Evolutionary conservation across 1,284 basidiomycete species (phyloP).

Genomic region (Fistulina hepatica): DNA sequence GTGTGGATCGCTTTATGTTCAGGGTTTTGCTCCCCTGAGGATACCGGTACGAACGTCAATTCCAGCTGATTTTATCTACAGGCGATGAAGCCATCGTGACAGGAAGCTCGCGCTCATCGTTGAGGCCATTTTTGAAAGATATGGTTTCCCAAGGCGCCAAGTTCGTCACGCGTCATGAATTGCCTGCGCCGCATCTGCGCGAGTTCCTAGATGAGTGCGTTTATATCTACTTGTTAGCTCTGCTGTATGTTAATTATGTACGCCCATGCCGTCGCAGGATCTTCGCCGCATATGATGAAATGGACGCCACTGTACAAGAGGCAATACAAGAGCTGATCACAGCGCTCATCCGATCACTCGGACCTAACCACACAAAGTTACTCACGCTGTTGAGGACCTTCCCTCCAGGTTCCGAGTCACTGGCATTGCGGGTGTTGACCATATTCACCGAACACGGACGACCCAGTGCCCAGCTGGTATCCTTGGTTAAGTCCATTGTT

Average conservation of each 20-base stretch:
- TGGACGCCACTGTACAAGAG: constrained; percentile 75
- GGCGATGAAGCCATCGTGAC: no score
- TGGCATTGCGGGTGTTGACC: constrained; percentile 81
- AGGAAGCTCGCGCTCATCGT: no score
- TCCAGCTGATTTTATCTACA: no score
- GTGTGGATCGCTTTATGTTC: no score
- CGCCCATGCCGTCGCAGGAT: constrained; percentile 57
- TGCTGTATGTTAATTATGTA: no score
- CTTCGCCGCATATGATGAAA: constrained; percentile 77
- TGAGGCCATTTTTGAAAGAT: no score
- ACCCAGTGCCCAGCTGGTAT: constrained; percentile 69
- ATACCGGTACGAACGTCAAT: no score
- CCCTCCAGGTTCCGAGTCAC: constrained; percentile 79
- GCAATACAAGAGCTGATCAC: constrained; percentile 83
- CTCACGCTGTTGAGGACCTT: constrained; percentile 80
- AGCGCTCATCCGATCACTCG: constrained; percentile 82
- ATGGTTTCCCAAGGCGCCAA: no score
- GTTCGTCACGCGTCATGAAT: no score
- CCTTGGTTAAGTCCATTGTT: constrained; percentile 73
- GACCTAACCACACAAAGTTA: constrained; percentile 77
- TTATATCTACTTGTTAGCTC: no score
- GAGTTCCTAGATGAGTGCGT: constrained; percentile 83
- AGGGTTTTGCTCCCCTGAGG: no score
- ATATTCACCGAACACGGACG: constrained; percentile 83
- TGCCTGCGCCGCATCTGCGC: no score